Base-by-base conservation (phyloP, 495 filamentous ascomycete species). In the Xylaria scruposa region DNA sequence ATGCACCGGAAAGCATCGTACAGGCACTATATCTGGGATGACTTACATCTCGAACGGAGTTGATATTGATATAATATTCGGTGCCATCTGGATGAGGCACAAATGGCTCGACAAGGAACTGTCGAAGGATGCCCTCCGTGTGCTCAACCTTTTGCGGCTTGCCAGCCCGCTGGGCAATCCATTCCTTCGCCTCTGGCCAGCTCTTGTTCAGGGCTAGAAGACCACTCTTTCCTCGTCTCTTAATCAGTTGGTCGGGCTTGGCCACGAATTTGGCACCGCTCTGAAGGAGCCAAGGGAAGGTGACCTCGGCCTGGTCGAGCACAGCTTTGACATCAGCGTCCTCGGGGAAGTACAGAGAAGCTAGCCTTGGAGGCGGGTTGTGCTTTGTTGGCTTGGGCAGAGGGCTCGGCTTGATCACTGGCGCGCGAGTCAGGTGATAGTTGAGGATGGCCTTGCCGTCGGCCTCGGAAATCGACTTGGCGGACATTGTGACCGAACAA, bases 391-490 rank as follows among this genome's bases (percentile, higher is more conserved):
- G 87, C 74, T 89, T 80, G 74, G 96, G 94, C 31, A 99, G 93
- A 83, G 97, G 93, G 78, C 94, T 94, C 64, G 96, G 94, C 91
- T 97, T 97, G 90, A 99, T 98, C 80, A 97, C 92, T 70, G 95
- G 91, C 71, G 96, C 94, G 79, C 96, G 92, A 76, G 96, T 99
- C 88, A 99, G 95, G 90, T 99, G 96, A 88, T 97, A 99, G 92
- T 97, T 98, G 88, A 99, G 88, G 88, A 99, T 98, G 87, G 96
- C 96, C 92, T 99, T 99, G 90, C 96, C 96, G 86, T 99, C 96
- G 88, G 97, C 96, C 86, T 99, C 96, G 89, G 91, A 84, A 79
- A 99, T 98, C 71, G 95, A 91, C 86, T 99, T 99, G 83, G 96
- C 97, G 82, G 96, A 97, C 96, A 99, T 99, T 87, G 79, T 87